These are phyloP conservation scores for Blastobotrys serpentis DNA, from an alignment of 1,139 yeast genomes.

Conservation along the genomic window DNA sequence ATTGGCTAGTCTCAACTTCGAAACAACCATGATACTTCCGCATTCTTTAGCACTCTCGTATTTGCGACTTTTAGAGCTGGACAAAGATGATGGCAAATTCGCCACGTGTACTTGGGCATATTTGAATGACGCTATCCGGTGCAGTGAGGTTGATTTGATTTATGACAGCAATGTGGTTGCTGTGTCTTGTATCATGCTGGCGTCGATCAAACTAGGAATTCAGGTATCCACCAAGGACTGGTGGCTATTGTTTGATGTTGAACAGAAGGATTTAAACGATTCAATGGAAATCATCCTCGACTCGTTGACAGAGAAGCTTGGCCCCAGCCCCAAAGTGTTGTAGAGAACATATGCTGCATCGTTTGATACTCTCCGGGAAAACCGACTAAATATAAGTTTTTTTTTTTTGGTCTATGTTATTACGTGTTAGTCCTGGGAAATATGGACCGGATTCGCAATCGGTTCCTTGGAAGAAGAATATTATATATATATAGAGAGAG, in stretches of 20 bases:
- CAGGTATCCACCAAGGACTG: constrained; percentile 24
- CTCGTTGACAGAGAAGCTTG: too few relatives aligned
- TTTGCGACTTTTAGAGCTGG: constrained; percentile 23
- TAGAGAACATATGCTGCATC: too few relatives aligned
- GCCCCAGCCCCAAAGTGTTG: too few relatives aligned
- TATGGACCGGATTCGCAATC: too few relatives aligned
- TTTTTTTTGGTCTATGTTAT: too few relatives aligned
- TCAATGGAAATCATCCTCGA: constrained; percentile 23
- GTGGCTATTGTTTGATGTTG: constrained; percentile 37
- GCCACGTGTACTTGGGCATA: constrained; percentile 27
- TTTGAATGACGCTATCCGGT: constrained; percentile 28
- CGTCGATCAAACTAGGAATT: constrained; percentile 22
- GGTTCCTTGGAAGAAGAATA: too few relatives aligned
- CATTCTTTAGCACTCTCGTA: constrained; percentile 30
- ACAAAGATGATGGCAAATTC: constrained; percentile 1
- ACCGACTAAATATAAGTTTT: too few relatives aligned
- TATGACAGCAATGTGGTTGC: constrained; percentile 35
- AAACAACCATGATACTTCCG: constrained; percentile 29
- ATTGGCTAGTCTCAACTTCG: constrained; percentile 26
- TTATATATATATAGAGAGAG: too few relatives aligned
- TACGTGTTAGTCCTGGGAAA: too few relatives aligned
- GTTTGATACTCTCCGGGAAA: too few relatives aligned
- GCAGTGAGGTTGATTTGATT: constrained; percentile 22
- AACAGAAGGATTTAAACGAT: constrained; percentile 30
- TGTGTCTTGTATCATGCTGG: constrained; percentile 29